Conservation (phyloP, 2,329 filamentous ascomycete genomes). For the Dendrostoma leiphaemia region DNA sequence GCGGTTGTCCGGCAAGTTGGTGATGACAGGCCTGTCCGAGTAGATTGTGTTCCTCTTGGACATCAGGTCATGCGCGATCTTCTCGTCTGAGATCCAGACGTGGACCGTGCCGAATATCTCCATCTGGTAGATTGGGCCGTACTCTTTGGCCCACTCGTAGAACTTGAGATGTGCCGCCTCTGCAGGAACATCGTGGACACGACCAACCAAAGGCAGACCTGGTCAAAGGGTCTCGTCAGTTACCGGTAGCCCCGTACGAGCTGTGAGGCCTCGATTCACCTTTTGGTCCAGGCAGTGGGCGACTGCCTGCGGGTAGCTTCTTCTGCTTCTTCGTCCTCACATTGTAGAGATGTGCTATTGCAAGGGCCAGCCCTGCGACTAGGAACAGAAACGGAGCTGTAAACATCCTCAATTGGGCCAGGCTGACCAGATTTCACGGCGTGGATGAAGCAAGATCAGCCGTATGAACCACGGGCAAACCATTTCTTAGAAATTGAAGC, state of each 20-base stretch:
- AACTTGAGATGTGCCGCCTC: conserved; percentile 45
- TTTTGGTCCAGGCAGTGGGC: conserved; percentile 29
- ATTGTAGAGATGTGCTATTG: neutral
- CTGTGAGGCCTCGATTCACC: conserved; percentile 20
- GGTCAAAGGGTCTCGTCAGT: conserved; percentile 17
- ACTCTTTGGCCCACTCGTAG: conserved; percentile 44
- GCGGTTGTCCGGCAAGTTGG: conserved; percentile 45
- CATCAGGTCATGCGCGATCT: conserved; percentile 43
- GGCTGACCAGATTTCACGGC: too few relatives aligned
- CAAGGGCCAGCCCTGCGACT: too few relatives aligned
- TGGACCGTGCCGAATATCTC: conserved; percentile 45
- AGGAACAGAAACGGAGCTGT: too few relatives aligned
- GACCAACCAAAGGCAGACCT: conserved; percentile 43
- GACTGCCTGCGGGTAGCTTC: conserved; percentile 26
- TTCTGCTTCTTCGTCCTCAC: conserved; percentile 13
- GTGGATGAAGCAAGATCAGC: too few relatives aligned
- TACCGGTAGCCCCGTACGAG: too few relatives aligned
- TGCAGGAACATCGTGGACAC: conserved; percentile 43
- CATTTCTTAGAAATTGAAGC: too few relatives aligned
- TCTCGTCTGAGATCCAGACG: conserved; percentile 47
- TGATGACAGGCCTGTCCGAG: conserved; percentile 46
- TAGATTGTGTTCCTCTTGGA: conserved; percentile 40
- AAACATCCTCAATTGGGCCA: too few relatives aligned
- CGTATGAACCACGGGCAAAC: too few relatives aligned
- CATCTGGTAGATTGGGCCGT: conserved; percentile 45